Evolutionary conservation across 768 basidiomycete species (phyloP), one percentile per base, ranked within the genome.

Genomic region (Suillus plorans): DNA sequence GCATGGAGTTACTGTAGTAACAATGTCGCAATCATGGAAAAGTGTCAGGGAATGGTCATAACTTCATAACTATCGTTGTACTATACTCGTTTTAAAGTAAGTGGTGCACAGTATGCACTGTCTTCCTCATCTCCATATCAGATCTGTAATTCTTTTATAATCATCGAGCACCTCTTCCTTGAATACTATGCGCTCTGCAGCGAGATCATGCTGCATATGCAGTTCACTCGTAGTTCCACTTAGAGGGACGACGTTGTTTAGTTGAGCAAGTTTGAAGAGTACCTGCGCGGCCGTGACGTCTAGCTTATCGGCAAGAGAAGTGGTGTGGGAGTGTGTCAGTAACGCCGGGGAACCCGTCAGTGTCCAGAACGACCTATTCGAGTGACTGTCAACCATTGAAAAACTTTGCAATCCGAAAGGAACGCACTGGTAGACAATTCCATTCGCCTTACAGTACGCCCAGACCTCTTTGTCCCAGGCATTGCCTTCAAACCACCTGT

Each of bases 351-450:
- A 90, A n/a, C 91, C 90, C 1, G 89, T 84, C 28, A 95, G 77
- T 28, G 94, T 94, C 93, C 94, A 94, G 75, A 95, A 94, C 18
- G 92, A 92, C 69, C 92, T 92, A 69, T n/a, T n/a, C 34, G 53
- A 41, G 25, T 61, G 22, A 8, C 7, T 31, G 36, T 58, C 37
- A 39, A 58, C 16, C 12, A 3, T 9, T 1, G 8, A 63, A 37
- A 49, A 61, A 41, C 59, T 52, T 34, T 10, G 50, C 53, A 16
- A 18, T 36, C 5, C 9, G 28, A 9, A 50, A 69, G 69, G 31
- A 1, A 69, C 75, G 44, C 68, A 93, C 90, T 94, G 91, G 69
- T 94, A 94, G 71, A 86, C 83, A 10, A 91, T 87, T 13, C 76
- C 84, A 59, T 88, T 79, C 62, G 82, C 76, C 68, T 77, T 81